A percentile compares a stretch with the other conserved stretches of the same genome.
Conservation (phyloP, 257 asterid species). For the Nicotiana benthamiana region DNA sequence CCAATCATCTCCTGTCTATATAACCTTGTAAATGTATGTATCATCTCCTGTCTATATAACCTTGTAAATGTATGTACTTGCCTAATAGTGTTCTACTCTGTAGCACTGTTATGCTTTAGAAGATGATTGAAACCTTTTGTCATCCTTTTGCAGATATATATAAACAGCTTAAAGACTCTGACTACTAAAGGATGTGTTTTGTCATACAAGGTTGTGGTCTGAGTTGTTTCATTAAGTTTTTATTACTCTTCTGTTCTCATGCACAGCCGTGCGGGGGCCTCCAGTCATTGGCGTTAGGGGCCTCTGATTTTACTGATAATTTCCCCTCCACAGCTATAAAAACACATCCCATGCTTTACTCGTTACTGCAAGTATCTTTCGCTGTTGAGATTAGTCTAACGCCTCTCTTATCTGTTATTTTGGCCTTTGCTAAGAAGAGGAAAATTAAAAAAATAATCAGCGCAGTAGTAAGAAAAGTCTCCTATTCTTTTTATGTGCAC, state of each 20-base stretch:
- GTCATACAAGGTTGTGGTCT: background rate
- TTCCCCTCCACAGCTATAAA: background rate
- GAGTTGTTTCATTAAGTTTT: background rate
- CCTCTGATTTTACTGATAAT: slow-evolving; percentile 3
- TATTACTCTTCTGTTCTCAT: background rate
- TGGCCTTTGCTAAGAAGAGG: background rate
- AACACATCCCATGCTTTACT: background rate
- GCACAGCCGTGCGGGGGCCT: background rate
- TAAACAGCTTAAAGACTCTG: slow-evolving; percentile 6
- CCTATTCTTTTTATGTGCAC: background rate
- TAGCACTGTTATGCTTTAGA: background rate
- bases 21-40: slow-evolving; percentile 7
- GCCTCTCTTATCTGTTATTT: background rate
- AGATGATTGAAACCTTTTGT: background rate
- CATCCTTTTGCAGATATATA: slow-evolving; percentile 11
- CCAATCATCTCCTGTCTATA: background rate
- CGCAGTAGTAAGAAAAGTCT: background rate
- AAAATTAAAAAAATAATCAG: background rate
- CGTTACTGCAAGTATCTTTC: background rate
- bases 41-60: background rate
- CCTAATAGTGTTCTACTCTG: background rate
- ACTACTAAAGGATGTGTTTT: background rate
- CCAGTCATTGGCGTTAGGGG: background rate
- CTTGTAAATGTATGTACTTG: slow-evolving; percentile 7
- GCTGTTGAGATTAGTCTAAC: background rate